Conservation (phyloP, 768 basidiomycete genomes). For the button mushroom (Agaricus bisporus) region DNA sequence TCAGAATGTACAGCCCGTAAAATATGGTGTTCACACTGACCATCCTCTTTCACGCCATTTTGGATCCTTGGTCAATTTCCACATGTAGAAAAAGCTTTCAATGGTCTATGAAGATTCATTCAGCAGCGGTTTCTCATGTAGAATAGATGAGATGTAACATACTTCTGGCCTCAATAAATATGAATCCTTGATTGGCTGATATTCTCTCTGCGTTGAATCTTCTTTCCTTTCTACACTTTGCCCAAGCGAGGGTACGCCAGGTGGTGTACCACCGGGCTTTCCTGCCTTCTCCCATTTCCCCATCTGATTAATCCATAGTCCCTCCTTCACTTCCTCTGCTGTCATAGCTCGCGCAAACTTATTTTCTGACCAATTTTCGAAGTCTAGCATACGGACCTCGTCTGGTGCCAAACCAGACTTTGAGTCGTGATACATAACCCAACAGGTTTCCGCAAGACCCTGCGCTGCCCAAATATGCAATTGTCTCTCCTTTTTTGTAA, state of each 20-base stretch:
- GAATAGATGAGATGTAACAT: slow-evolving; percentile 13
- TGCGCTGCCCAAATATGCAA: slow-evolving; percentile 66
- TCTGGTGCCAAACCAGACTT: slow-evolving; percentile 64
- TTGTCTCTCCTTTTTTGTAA: slow-evolving; percentile 28
- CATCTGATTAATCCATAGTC: slow-evolving; percentile 41
- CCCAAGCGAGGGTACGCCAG: slow-evolving; percentile 9
- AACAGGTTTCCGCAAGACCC: slow-evolving; percentile 67
- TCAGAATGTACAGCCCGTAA: slow-evolving; percentile 32
- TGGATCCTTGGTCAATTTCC: slow-evolving; percentile 57
- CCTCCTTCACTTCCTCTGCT: slow-evolving; percentile 3
- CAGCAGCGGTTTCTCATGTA: not conserved
- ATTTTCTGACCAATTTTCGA: slow-evolving; percentile 3
- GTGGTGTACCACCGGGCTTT: slow-evolving; percentile 24
- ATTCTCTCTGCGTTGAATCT: slow-evolving; percentile 40
- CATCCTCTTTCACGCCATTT: slow-evolving; percentile 73
- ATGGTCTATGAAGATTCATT: slow-evolving; percentile 41
- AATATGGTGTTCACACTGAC: slow-evolving; percentile 38
- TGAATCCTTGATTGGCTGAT: slow-evolving; percentile 27
- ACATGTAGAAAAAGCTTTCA: slow-evolving; percentile 66
- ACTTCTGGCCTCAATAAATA: slow-evolving; percentile 71
- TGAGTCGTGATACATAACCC: slow-evolving; percentile 60
- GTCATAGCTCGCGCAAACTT: slow-evolving; percentile 19
- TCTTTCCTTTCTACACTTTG: slow-evolving; percentile 12
- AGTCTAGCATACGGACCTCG: slow-evolving; percentile 30
- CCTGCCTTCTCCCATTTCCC: slow-evolving; percentile 39